Evolutionary conservation across 1,284 basidiomycete genomes (phyloP), one percentile per base, ranked within the genome.

Genomic region (Ceratobasidium sp.): DNA sequence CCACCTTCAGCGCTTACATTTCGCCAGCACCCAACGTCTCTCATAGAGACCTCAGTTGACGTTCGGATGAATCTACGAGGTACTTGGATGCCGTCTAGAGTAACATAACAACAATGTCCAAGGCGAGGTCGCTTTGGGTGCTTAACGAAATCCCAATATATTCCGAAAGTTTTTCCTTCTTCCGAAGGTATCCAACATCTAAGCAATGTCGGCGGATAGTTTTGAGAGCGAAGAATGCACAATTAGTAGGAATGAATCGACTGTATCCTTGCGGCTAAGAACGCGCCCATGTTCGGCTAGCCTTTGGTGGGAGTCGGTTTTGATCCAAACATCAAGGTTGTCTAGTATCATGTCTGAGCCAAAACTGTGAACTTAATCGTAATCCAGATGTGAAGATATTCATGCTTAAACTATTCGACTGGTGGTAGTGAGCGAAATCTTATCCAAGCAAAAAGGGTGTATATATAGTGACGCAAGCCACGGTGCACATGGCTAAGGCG

Each of bases 161-260:
- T 13, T 2, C 26, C 10, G 20, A 60, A 60, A 12, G 12, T 60
- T 39, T 60, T 60, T 20, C 58, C 58, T 33, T 60, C 58, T 33
- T 60, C 58, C n/a, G 58, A 60, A 39, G 58, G 58, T 60, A 60
- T 60, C 58, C 58, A 60, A 33, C 58, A 60, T 60, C 58, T 60
- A 12, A 6, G 10, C 12, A 28, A 3, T 33, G 58, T 58, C 2
- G 2, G 23, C 13, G 23, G 26, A 10, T 26, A 58, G 5, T 2
- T 10, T 58, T 58, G 55, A 23, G 20, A 56, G 20, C 26, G 20
- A 18, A 23, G 23, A 10, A n/a, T 23, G 33, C 33, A 33, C 55
- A 56, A 56, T 18, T 1, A n/a, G 2, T 26, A 56, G 20, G 26
- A 56, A 3, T 56, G 9, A 56, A 3, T 56, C 58, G 23, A 60